Percentiles rank a stretch among this genome's conserved stretches.
Conservation (phyloP, 1,284 basidiomycete genomes). For the Peniophora sp. region DNA sequence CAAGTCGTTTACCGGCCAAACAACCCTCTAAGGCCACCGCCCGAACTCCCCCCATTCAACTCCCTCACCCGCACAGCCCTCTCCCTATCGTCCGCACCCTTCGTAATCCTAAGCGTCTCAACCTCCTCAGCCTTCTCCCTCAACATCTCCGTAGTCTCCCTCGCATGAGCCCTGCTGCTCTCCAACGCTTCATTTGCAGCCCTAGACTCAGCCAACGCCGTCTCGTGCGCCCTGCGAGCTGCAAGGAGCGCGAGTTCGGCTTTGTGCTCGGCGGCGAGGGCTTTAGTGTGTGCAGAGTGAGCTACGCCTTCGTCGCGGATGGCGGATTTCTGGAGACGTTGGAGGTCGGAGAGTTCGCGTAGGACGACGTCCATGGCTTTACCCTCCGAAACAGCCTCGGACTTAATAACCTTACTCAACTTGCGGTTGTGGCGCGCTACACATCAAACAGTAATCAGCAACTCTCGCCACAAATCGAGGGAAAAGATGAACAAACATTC, state of each 20-base stretch:
- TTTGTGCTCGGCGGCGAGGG: conserved; percentile 36
- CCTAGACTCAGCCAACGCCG: conserved; percentile 33
- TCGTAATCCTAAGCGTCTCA: conserved; percentile 37
- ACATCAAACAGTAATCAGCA: neutral
- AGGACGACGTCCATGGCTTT: conserved; percentile 36
- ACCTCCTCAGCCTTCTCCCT: conserved; percentile 48
- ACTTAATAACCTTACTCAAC: conserved; percentile 44
- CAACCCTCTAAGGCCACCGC: neutral
- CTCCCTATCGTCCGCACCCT: conserved; percentile 37
- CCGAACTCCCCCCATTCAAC: conserved; percentile 7
- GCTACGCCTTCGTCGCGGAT: conserved; percentile 45
- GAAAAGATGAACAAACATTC: conserved; percentile 30
- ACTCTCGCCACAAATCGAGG: neutral
- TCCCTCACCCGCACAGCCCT: conserved; percentile 7
- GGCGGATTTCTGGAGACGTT: conserved; percentile 42
- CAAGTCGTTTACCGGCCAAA: neutral
- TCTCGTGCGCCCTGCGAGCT: conserved; percentile 38
- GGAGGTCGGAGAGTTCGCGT: conserved; percentile 42
- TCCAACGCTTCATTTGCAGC: conserved; percentile 38
- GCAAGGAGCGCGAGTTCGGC: conserved; percentile 38
- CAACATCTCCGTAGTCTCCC: conserved; percentile 38
- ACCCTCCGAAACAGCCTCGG: conserved; percentile 46
- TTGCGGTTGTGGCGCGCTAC: conserved; percentile 40
- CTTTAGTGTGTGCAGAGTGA: conserved; percentile 34
- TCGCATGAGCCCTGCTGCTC: conserved; percentile 31